These are phyloP conservation scores for Dendrobium catenatum DNA, from an alignment of 106 monocot species.

Conservation along the genomic window DNA sequence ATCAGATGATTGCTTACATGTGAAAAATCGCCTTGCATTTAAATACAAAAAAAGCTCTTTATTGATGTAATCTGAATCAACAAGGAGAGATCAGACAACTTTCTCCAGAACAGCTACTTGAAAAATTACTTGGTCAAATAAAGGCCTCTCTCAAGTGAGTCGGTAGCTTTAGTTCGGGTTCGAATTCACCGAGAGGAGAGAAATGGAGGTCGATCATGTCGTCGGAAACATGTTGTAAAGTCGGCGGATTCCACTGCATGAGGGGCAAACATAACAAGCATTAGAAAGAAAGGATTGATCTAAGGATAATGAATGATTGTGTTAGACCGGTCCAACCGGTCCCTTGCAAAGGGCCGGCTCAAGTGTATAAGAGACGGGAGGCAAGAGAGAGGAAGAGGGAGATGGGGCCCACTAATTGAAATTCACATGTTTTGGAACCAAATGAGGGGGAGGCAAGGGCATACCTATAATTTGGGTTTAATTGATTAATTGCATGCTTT, in stretches of 20 bases:
- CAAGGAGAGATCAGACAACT: neutral
- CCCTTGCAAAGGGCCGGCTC: no score
- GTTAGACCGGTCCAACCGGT: no score
- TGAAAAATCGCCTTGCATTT: neutral
- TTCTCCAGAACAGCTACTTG: neutral
- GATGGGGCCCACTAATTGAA: no score
- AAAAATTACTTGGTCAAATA: constrained; percentile 20
- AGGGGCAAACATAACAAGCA: neutral
- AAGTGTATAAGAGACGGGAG: no score
- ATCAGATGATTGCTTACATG: no score
- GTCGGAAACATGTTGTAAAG: constrained; percentile 53
- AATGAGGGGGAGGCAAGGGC: no score
- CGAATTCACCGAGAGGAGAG: constrained; percentile 66
- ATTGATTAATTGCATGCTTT: no score
- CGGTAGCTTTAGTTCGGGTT: constrained; percentile 75
- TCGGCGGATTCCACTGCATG: constrained; percentile 94
- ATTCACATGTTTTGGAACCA: no score
- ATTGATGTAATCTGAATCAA: neutral
- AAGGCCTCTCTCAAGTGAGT: constrained; percentile 82
- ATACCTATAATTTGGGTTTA: no score
- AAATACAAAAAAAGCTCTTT: neutral
- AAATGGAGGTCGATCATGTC: constrained; percentile 85
- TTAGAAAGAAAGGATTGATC: neutral
- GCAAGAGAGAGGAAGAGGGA: no score
- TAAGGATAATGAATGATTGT: neutral